phyloP scores from a whole-genome alignment of 495 filamentous ascomycete genomes.

The Pyrenula aspistea region DNA sequence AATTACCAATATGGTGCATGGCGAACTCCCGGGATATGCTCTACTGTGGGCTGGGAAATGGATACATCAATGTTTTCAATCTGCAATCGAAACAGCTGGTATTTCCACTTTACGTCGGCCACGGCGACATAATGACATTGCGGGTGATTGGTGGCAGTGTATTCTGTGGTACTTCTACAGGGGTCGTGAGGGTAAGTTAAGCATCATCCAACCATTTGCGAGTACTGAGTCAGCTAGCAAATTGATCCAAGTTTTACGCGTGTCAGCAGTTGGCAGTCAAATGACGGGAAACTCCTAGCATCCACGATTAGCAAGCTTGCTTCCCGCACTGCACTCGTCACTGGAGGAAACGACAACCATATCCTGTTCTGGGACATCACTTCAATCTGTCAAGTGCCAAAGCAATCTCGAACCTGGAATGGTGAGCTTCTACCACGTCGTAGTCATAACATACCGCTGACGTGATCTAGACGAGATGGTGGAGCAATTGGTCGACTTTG shows the following conservation, averaged over 20 bases:
- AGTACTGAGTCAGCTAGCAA: conserved; percentile 33
- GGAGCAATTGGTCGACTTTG: conserved; percentile 67
- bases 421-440: conserved; percentile 22
- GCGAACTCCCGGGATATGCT: conserved; percentile 78
- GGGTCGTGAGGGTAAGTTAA: conserved; percentile 61
- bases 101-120: conserved; percentile 66
- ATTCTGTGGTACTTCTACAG: conserved; percentile 72
- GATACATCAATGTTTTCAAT: conserved; percentile 95
- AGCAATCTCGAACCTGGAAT: conserved; percentile 39
- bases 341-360: conserved; percentile 86
- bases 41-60: conserved; percentile 78
- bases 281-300: conserved; percentile 77
- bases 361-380: conserved; percentile 80
- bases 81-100: conserved; percentile 87
- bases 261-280: conserved; percentile 70
- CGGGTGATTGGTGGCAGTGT: conserved; percentile 71
- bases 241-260: conserved; percentile 86
- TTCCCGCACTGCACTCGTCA: conserved; percentile 67
- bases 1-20: conserved; percentile 71
- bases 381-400: conserved; percentile 32
- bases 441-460: conserved; percentile 2
- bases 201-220: background rate
- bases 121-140: conserved; percentile 75
- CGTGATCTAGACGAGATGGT: conserved; percentile 58
- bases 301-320: conserved; percentile 60